phyloP scores from a whole-genome alignment of 2,329 filamentous ascomycete genomes.

The Penicillium sp. region DNA sequence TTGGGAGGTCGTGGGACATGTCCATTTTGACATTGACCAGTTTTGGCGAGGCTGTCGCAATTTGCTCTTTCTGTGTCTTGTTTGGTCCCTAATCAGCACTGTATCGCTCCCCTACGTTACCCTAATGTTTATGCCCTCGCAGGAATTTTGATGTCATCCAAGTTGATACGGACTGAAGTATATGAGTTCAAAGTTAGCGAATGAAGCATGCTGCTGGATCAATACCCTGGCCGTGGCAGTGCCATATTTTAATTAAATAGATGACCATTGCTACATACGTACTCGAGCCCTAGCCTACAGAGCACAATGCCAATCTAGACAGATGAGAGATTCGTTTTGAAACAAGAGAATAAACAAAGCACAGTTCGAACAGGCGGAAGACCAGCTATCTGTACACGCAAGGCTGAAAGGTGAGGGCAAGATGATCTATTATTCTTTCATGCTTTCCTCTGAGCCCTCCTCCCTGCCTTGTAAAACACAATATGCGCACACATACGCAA shows the following conservation, averaged over 20 bases:
- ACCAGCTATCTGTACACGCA: slow-evolving; percentile 47
- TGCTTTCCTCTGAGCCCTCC: slow-evolving; percentile 21
- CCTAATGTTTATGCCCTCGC: not conserved
- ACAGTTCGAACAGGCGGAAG: slow-evolving; percentile 38
- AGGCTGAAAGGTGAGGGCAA: slow-evolving; percentile 26
- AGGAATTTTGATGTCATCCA: no score
- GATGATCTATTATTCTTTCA: slow-evolving; percentile 25
- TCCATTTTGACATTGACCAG: not conserved
- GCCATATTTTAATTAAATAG: not conserved
- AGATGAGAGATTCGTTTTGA: slow-evolving; percentile 37
- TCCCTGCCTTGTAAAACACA: slow-evolving; percentile 27
- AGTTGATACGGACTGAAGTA: not conserved
- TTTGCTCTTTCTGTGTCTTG: not conserved
- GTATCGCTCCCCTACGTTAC: not conserved
- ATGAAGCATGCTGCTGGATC: not conserved
- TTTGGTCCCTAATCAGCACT: not conserved
- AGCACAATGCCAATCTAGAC: slow-evolving; percentile 21
- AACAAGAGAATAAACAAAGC: slow-evolving; percentile 33
- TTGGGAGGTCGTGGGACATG: not conserved
- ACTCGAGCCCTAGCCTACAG: slow-evolving; percentile 1
- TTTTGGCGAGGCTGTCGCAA: not conserved
- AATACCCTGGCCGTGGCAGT: not conserved
- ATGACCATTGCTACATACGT: not conserved
- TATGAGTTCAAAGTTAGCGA: not conserved
- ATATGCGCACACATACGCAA: slow-evolving; percentile 26